Evolutionary conservation across 2,329 filamentous ascomycete genomes (phyloP), one percentile per base, ranked within the genome.

Genomic region (Chaetomium globosum): DNA sequence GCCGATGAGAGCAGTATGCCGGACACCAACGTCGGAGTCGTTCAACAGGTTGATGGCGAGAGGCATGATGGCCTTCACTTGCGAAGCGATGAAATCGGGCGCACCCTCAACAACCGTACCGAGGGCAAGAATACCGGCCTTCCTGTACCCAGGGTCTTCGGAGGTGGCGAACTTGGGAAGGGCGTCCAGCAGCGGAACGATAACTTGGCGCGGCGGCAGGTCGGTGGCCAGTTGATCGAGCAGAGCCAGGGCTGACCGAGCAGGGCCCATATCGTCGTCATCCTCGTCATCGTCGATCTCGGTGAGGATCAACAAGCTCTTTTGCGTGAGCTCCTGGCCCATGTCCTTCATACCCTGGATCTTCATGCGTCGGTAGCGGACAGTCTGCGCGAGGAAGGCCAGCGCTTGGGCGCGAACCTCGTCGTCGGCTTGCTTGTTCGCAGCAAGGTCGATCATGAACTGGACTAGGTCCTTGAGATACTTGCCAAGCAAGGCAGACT

Each of bases 31-130:
- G 71, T 96, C 91, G n/a, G 86, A 82, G 75, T 99, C 95, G 75
- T 92, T 85, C 48, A 99, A 86, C 9, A 98, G 85, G 73, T 87
- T 88, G 65, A 97, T 83, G 65, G 98, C 88, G 71, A 91, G 84
- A 57, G 95, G 95, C 76, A 98, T 87, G 70, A 98, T 90, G 70
- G 89, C 86, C 74, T 89, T 85, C 68, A 98, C 86, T 79, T 99
- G 95, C 23, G 93, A 97, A 69, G 92, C 92, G 74, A 98, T 93
- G 79, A 98, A 99, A 77, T 99, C 95, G 19, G 95, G 95, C 33
- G 95, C 94, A 72, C 95, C 95, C 82, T 98, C 95, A 61, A 97
- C 94, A 72, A 92, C 94, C 82, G 94, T 96, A 66, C 94, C 94
- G 5, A 99, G 85, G 57, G 94, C 90, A 68, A 98, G 84, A 75